Evolutionary conservation across 2,329 filamentous ascomycete species (phyloP), one percentile per base, ranked within the genome.

Genomic region (Arthrinium phaeospermum): DNA sequence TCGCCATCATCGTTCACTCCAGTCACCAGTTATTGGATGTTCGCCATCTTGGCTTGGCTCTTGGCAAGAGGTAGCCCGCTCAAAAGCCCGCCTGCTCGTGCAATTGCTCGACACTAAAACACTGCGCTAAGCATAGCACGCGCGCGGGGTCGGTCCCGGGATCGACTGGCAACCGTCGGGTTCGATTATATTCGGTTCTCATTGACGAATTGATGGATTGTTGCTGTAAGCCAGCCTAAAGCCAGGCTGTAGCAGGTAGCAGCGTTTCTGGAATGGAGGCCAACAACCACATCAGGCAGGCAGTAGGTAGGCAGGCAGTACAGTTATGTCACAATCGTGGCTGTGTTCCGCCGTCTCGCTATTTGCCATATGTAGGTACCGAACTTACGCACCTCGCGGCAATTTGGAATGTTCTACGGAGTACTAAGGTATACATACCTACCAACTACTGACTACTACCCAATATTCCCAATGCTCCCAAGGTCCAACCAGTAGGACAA

Each of bases 1-100:
- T n/a, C 22, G 30, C 30, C 53, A 37, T 61, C 27, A 61, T 61
- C 27, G 27, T 34, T 37, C 51, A 57, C 53, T 4, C 51, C 30
- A 5, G 51, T 30, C 51, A 16, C 27, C 27, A 57, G 51, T 57
- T 57, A 57, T 57, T 41, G 34, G 34, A 41, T 64, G 30, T 64
- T 24, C 34, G 57, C 34, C 57, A 64, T 13, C 57, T 64, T 64
- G 57, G 57, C 57, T 64, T 64, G 22, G 30, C 46, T 37, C 57
- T 64, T 64, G 57, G 57, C 57, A 24, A 64, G 57, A 64, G 53
- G 53, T 22, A 61, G 53, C 53, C 53, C 53, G 53, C 53, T 57
- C 51, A 30, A 34, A 57, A 57, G 51, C 51, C 51, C 51, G 27
- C 49, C 49, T 53, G 49, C 49, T 27, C 49, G 49, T 24, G n/a